Conservation (phyloP, 2,329 filamentous ascomycete species). For the Shiraia bambusicola region DNA sequence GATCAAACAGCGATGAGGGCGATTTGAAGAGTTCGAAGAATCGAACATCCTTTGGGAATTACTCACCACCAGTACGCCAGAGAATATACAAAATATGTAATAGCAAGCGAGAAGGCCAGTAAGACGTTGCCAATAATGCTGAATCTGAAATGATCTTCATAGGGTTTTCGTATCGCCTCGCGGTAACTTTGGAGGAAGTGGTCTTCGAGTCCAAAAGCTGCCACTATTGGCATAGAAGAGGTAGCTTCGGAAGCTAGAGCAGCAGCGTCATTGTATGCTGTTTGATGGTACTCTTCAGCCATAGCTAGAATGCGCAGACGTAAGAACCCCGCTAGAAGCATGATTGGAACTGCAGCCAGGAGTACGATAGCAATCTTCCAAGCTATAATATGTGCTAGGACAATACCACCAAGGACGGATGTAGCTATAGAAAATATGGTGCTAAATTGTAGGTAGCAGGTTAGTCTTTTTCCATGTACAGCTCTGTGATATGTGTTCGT, state of each 20-base stretch:
- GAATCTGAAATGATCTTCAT: constrained; percentile 44
- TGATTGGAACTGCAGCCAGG: constrained; percentile 52
- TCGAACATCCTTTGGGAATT: constrained; percentile 3
- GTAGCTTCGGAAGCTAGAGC: constrained; percentile 68
- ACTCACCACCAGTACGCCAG: constrained; percentile 52
- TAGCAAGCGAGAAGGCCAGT: constrained; percentile 48
- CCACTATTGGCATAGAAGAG: constrained; percentile 63
- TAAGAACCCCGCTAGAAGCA: constrained; percentile 50
- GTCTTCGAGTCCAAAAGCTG: constrained; percentile 46
- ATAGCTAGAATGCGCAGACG: constrained; percentile 54
- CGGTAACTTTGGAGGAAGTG: constrained; percentile 44
- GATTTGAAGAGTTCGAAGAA: no score
- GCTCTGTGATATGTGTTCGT: no score
- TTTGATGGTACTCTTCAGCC: constrained; percentile 64
- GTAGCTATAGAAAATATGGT: constrained; percentile 53
- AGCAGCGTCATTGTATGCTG: constrained; percentile 64
- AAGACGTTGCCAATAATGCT: constrained; percentile 46
- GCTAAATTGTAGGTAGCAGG: constrained; percentile 12
- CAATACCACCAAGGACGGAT: constrained; percentile 51
- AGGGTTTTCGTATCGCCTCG: constrained; percentile 43
- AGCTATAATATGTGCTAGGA: constrained; percentile 51
- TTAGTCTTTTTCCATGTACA: no score
- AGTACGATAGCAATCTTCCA: constrained; percentile 56
- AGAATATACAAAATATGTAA: constrained; percentile 53
- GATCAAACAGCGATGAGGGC: no score